Evolutionary conservation across 2,329 filamentous ascomycete species (phyloP).

Genomic region (Aureobasidium sp.): DNA sequence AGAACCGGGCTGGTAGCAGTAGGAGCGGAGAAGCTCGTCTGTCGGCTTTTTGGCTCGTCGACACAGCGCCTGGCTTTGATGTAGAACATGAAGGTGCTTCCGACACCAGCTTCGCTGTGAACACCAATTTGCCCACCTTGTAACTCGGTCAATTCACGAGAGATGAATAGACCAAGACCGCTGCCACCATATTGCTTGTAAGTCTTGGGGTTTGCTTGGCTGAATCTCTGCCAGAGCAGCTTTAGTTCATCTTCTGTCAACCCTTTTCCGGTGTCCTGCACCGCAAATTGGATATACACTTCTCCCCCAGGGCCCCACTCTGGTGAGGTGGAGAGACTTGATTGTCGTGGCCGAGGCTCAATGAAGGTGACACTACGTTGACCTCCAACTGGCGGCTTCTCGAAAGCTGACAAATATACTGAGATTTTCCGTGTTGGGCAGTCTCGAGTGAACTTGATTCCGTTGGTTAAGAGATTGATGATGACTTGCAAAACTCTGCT

Average conservation of each 20-base stretch:
- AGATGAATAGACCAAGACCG: constrained; percentile 62
- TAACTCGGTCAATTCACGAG: constrained; percentile 57
- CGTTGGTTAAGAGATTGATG: constrained; percentile 38
- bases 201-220: constrained; percentile 59
- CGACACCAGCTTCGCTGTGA: constrained; percentile 49
- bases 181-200: constrained; percentile 63
- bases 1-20: background rate
- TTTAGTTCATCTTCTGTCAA: constrained; percentile 28
- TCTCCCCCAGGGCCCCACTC: constrained; percentile 33
- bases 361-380: constrained; percentile 31
- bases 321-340: constrained; percentile 18
- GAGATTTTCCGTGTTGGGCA: constrained; percentile 28
- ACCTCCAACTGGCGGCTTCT: constrained; percentile 27
- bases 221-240: constrained; percentile 59
- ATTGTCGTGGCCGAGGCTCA: constrained; percentile 19
- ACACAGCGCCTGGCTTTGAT: constrained; percentile 48
- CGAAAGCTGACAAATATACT: constrained; percentile 33
- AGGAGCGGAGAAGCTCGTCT: constrained; percentile 3
- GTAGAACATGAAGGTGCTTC: constrained; percentile 61
- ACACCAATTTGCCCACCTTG: constrained; percentile 63
- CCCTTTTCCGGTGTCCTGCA: constrained; percentile 33
- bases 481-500: constrained; percentile 39
- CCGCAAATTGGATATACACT: constrained; percentile 31
- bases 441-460: constrained; percentile 40
- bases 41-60: constrained; percentile 9